phyloP scores from a whole-genome alignment of 331 rosid species.

The Stylosanthes scabra region DNA sequence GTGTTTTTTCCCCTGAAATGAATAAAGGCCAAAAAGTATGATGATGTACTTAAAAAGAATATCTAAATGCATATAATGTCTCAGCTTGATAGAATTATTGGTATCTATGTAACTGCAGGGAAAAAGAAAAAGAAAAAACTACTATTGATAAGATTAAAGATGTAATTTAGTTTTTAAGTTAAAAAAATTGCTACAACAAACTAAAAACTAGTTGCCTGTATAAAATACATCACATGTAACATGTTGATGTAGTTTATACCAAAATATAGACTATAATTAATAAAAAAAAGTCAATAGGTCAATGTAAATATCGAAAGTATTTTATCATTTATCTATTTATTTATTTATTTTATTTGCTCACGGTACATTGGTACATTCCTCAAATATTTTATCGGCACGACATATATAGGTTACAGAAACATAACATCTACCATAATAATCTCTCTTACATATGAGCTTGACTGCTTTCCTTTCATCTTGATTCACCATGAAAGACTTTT shows the following conservation, averaged over 20 bases:
- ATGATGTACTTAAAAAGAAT: not conserved
- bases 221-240: too few species aligned
- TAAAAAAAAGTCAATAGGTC: not conserved
- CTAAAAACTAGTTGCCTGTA: too few species aligned
- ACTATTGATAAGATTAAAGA: not conserved
- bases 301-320: not conserved
- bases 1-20: not conserved
- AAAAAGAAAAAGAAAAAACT: not conserved
- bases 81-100: too few species aligned
- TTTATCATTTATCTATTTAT: not conserved
- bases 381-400: not conserved
- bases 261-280: too few species aligned
- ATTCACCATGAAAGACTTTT: not conserved
- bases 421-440: conserved; percentile 8
- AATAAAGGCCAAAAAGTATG: not conserved
- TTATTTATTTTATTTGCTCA: not conserved
- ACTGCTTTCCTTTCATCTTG: conserved; percentile 1
- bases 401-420: conserved; percentile 11
- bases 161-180: not conserved
- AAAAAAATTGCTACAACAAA: too few species aligned
- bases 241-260: too few species aligned
- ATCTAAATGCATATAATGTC: too few species aligned
- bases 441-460: not conserved
- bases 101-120: too few species aligned
- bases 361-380: not conserved